Base-by-base conservation (phyloP, 1,284 basidiomycete species). In the Trichosporon sp. region DNA sequence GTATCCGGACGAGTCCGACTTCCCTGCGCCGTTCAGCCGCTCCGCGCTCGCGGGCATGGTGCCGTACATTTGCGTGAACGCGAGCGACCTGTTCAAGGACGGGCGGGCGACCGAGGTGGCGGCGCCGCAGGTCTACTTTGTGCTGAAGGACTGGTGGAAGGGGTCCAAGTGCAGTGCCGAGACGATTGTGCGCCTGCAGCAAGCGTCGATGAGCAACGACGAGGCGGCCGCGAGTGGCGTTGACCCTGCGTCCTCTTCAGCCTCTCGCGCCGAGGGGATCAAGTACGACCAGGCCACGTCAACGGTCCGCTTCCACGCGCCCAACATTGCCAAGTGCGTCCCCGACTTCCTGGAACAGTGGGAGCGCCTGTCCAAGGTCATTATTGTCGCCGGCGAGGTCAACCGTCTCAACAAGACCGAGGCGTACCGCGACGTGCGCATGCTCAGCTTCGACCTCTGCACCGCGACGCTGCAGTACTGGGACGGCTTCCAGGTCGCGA, bases 71-170 rank as follows among this genome's bases (percentile, higher is more conserved):
- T 92, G 91, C 74, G 91, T 96, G 32, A 89, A 91, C 75, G 91
- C 93, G 0, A 86, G 88, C 21, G 89, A 93, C 74, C 90, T 96
- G 65, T 86, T 95, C 35, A 90, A 90, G 0, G 91, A 90, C 12
- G 91, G 91, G 1, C 90, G 91, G 2, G 91, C 92, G 1, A 91
- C 90, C n/a, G 92, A 93, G 78, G 92, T 93, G 2, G 92, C 92
- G 6, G 92, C 93, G 90, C 91, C 91, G 5, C 94, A 94, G 79
- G 93, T 96, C 67, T 91, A 91, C 59, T 89, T 97, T 68, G 91
- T 93, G 73, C 91, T 94, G 4, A 87, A 92, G 32, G 91, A 94
- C 76, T 96, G 94, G 94, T 95, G 94, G 92, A 91, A 91, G 37
- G 89, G 90, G 63, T 88, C 89, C 73, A 89, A 88, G 72, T 90